phyloP scores from a whole-genome alignment of 2,329 filamentous ascomycete genomes.

The Clonostachys solani region DNA sequence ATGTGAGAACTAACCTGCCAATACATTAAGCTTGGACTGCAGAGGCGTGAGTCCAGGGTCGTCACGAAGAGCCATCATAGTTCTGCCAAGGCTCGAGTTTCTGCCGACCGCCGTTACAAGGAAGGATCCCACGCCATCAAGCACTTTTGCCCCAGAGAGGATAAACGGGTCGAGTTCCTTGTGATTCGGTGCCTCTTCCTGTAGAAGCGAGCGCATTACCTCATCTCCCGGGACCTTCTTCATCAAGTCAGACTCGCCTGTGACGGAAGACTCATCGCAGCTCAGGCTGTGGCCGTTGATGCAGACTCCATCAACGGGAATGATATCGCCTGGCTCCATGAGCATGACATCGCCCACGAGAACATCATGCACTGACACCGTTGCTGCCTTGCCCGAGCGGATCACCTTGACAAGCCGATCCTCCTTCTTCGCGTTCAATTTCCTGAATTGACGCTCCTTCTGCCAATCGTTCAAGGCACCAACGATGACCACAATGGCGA shows the following conservation, averaged over 20 bases:
- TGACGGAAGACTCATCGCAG: slow-evolving; percentile 64
- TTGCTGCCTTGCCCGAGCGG: slow-evolving; percentile 67
- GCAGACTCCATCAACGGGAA: slow-evolving; percentile 59
- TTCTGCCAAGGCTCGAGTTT: slow-evolving; percentile 68
- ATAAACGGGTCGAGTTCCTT: slow-evolving; percentile 44
- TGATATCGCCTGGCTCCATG: slow-evolving; percentile 63
- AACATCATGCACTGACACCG: slow-evolving; percentile 67
- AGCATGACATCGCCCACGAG: slow-evolving; percentile 71
- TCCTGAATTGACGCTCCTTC: too few relatives aligned
- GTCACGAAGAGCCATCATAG: slow-evolving; percentile 68
- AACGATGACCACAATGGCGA: too few relatives aligned
- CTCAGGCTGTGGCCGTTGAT: slow-evolving; percentile 60
- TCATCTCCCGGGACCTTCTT: slow-evolving; percentile 61
- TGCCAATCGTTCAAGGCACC: too few relatives aligned
- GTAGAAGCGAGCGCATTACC: too few relatives aligned
- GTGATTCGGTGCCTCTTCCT: too few relatives aligned
- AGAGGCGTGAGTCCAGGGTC: slow-evolving; percentile 70
- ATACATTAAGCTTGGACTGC: slow-evolving; percentile 63
- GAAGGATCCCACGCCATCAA: slow-evolving; percentile 68
- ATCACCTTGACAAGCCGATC: slow-evolving; percentile 54
- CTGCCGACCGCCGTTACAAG: slow-evolving; percentile 67
- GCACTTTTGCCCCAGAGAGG: slow-evolving; percentile 68
- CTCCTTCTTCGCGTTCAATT: too few relatives aligned
- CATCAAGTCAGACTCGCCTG: slow-evolving; percentile 56
- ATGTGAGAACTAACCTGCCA: too few relatives aligned